phyloP scores from a whole-genome alignment of 768 basidiomycete species.

The Termitomyces sp. region DNA sequence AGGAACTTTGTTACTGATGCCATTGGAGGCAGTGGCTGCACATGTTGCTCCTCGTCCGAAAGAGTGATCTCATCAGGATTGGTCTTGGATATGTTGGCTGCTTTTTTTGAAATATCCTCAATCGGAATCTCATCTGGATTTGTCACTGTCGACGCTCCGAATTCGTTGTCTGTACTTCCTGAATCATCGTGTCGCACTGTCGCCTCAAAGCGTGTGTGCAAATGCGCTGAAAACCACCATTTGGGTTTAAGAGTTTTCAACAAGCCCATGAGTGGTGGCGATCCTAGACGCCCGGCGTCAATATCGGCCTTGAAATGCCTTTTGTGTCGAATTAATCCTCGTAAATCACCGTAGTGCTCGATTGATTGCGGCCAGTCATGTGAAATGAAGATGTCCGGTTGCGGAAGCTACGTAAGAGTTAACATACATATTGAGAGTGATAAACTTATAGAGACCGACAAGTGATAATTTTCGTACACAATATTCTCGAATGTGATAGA shows the following conservation, averaged over 20 bases:
- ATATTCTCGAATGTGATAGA: conserved; percentile 89
- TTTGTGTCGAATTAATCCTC: conserved; percentile 64
- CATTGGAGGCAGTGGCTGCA: conserved; percentile 16
- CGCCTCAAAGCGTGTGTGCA: conserved; percentile 87
- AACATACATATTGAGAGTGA: not conserved
- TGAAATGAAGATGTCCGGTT: conserved; percentile 78
- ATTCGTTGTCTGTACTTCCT: not conserved
- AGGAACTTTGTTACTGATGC: conserved; percentile 66
- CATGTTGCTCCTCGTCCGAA: conserved; percentile 42
- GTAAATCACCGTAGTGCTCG: conserved; percentile 72
- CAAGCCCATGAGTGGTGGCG: conserved; percentile 79
- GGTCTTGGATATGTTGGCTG: not conserved
- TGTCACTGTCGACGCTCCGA: not conserved
- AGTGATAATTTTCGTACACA: conserved; percentile 75
- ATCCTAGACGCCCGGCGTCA: conserved; percentile 64
- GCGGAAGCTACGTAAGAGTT: conserved; percentile 41
- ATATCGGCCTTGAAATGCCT: conserved; percentile 75
- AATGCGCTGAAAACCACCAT: conserved; percentile 93
- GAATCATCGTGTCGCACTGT: conserved; percentile 39
- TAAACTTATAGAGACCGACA: conserved; percentile 30
- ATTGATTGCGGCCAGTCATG: conserved; percentile 96
- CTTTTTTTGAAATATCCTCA: conserved; percentile 26
- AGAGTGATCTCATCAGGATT: conserved; percentile 38
- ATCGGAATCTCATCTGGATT: conserved; percentile 37
- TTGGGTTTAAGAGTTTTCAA: conserved; percentile 65